phyloP scores from a whole-genome alignment of 257 asterid genomes.

The Vinca minor region DNA sequence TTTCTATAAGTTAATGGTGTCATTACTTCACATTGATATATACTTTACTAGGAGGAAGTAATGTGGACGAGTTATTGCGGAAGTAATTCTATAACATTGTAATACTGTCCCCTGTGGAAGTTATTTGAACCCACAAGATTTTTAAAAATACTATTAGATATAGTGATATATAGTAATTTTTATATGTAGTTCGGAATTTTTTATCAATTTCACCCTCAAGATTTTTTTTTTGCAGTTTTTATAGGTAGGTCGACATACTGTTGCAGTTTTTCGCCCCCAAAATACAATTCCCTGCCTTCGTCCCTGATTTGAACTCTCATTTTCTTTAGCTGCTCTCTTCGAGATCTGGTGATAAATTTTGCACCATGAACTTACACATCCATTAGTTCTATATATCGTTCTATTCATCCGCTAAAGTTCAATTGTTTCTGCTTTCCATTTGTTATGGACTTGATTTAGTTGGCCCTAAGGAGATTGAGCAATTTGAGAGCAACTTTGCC shows the following conservation, averaged over 20 bases:
- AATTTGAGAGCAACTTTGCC: neutral
- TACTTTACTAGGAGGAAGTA: too few species aligned
- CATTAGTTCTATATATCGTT: neutral
- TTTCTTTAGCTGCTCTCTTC: neutral
- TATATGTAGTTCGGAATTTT: too few species aligned
- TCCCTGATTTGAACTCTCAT: too few species aligned
- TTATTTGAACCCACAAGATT: neutral
- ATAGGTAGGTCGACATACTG: too few species aligned
- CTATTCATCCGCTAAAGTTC: neutral
- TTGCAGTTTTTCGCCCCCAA: too few species aligned
- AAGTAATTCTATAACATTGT: neutral
- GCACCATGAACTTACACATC: neutral
- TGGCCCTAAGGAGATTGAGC: neutral
- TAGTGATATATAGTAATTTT: too few species aligned
- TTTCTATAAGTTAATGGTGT: neutral
- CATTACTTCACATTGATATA: too few species aligned
- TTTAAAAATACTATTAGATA: too few species aligned
- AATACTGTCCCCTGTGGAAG: neutral
- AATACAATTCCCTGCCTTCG: too few species aligned
- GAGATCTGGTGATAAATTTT: neutral
- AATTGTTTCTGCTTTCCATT: neutral
- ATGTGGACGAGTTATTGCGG: neutral
- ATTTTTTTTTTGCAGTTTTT: too few species aligned
- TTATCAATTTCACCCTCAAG: too few species aligned
- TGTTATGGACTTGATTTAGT: neutral